Evolutionary conservation across 495 filamentous ascomycete species (phyloP).

Genomic region (Pyrenopolyporus hunteri): DNA sequence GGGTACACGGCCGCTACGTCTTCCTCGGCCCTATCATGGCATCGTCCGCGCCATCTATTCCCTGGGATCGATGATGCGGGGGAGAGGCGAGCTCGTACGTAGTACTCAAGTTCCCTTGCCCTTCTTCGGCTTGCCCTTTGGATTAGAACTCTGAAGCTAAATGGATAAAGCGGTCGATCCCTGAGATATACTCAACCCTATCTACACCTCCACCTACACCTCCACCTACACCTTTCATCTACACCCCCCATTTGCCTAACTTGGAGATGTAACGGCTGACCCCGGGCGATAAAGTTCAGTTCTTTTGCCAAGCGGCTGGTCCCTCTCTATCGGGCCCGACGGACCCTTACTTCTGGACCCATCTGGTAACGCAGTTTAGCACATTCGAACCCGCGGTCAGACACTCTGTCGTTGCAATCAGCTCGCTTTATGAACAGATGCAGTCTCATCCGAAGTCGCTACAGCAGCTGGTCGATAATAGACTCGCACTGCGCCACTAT

Average conservation of each 20-base stretch:
- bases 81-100: slow-evolving; percentile 47
- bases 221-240: too few relatives aligned
- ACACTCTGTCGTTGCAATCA: slow-evolving; percentile 64
- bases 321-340: slow-evolving; percentile 56
- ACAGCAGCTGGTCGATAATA: slow-evolving; percentile 42
- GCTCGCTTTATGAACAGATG: slow-evolving; percentile 57
- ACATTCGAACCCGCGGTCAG: slow-evolving; percentile 63
- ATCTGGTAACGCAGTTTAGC: slow-evolving; percentile 61
- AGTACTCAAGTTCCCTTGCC: background rate
- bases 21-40: slow-evolving; percentile 24
- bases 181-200: too few relatives aligned
- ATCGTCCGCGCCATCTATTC: slow-evolving; percentile 37
- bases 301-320: slow-evolving; percentile 57
- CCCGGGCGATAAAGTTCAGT: slow-evolving; percentile 44
- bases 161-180: background rate
- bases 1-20: slow-evolving; percentile 34
- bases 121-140: background rate
- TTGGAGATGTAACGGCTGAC: background rate
- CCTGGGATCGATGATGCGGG: slow-evolving; percentile 24
- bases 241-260: too few relatives aligned
- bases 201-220: too few relatives aligned
- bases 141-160: background rate
- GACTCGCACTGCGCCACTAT: slow-evolving; percentile 59
- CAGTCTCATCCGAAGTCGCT: background rate
- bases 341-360: slow-evolving; percentile 63